Conservation (phyloP, 2,329 filamentous ascomycete genomes). For the Colletotrichum scovillei region DNA sequence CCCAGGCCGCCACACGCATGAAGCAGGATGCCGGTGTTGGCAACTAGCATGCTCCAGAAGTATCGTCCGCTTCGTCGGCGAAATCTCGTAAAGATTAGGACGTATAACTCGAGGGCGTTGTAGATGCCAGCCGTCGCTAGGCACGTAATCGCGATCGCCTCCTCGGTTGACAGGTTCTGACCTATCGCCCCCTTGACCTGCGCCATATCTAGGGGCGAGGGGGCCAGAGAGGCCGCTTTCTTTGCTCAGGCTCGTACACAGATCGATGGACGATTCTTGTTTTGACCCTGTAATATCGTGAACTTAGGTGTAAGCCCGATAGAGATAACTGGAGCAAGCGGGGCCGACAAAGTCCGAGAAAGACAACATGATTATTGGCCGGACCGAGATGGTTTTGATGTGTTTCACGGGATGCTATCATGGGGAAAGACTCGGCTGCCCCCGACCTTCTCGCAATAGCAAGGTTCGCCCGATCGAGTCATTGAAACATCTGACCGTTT, state of each 20-base stretch:
- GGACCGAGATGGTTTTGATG: not conserved
- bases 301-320: not conserved
- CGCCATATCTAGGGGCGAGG: constrained; percentile 12
- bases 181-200: constrained; percentile 30
- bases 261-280: not conserved
- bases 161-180: not conserved
- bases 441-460: no score
- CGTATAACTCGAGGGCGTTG: constrained; percentile 40
- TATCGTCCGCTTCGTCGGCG: constrained; percentile 40
- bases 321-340: not conserved
- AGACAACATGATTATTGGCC: no score
- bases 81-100: constrained; percentile 42
- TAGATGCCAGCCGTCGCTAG: constrained; percentile 32
- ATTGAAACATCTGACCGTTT: not conserved
- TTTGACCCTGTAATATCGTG: not conserved
- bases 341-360: not conserved
- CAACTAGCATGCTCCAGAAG: constrained; percentile 44
- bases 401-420: not conserved
- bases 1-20: constrained; percentile 58
- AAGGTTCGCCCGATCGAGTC: not conserved
- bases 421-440: not conserved
- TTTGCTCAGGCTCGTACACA: not conserved
- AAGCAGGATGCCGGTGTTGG: constrained; percentile 57
- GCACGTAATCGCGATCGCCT: constrained; percentile 18
- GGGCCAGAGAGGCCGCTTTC: not conserved